Percentiles rank a stretch among this genome's conserved stretches.
These are phyloP conservation scores for Colletotrichum musicola DNA, from an alignment of 2,329 filamentous ascomycete genomes.

Conservation along the genomic window DNA sequence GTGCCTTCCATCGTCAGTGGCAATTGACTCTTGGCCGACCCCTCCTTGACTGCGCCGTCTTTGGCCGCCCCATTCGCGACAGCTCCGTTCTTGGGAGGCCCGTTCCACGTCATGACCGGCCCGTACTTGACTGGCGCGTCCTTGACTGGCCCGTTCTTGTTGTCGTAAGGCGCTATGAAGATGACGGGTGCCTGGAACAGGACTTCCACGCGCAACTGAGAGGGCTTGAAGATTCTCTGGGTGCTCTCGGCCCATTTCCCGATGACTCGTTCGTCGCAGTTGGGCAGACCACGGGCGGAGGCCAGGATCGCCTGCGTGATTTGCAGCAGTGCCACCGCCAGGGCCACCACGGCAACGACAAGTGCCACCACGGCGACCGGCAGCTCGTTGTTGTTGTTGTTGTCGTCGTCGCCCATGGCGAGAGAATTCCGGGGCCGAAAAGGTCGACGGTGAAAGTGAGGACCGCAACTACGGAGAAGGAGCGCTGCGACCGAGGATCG, in stretches of 20 bases:
- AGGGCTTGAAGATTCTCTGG: background rate
- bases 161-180: constrained; percentile 10
- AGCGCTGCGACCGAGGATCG: background rate
- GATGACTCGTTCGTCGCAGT: constrained; percentile 26
- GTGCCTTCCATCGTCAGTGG: constrained; percentile 5
- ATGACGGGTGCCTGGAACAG: constrained; percentile 32
- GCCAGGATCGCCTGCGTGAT: constrained; percentile 25
- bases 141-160: background rate
- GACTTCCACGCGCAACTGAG: constrained; percentile 19
- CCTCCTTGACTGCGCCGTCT: too few relatives aligned
- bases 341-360: constrained; percentile 18
- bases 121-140: too few relatives aligned
- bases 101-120: too few relatives aligned
- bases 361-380: constrained; percentile 21
- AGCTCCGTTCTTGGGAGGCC: too few relatives aligned
- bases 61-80: too few relatives aligned
- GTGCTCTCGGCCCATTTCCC: constrained; percentile 18
- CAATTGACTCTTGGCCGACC: too few relatives aligned
- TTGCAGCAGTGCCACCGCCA: constrained; percentile 16
- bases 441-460: background rate
- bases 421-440: background rate
- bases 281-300: constrained; percentile 13
- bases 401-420: background rate
- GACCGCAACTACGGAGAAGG: background rate
- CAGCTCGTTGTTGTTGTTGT: background rate